Evolutionary conservation across 148 eudicot species (phyloP).

Genomic region (Chenopodium formosanum): DNA sequence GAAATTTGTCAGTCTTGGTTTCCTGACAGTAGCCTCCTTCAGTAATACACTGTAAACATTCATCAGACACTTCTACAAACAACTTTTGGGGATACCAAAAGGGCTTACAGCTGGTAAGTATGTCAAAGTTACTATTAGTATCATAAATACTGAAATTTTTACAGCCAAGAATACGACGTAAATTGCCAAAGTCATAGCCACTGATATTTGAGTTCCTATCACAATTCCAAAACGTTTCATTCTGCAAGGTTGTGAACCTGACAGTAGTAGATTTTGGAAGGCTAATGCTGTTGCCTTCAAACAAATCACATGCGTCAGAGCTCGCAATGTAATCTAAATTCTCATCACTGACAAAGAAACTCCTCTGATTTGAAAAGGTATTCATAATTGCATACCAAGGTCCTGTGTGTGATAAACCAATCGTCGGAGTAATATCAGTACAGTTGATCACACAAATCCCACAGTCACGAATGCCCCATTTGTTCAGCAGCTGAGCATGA

Average conservation of each 20-base stretch:
- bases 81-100: not conserved
- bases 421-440: slow-evolving; percentile 5
- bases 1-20: slow-evolving; percentile 5
- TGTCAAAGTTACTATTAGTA: no score
- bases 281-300: not conserved
- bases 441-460: slow-evolving; percentile 41
- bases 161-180: slow-evolving; percentile 4
- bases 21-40: slow-evolving; percentile 29
- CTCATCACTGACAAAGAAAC: not conserved
- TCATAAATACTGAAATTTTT: not conserved
- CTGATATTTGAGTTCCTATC: not conserved
- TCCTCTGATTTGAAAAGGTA: not conserved
- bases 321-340: no score
- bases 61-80: slow-evolving; percentile 18
- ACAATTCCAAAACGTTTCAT: slow-evolving; percentile 36
- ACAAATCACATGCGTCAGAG: not conserved
- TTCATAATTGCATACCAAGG: slow-evolving; percentile 10
- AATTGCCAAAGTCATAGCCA: not conserved
- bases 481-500: slow-evolving; percentile 11
- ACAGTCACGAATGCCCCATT: slow-evolving; percentile 19
- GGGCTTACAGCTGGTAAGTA: no score
- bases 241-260: slow-evolving; percentile 1
- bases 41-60: slow-evolving; percentile 24
- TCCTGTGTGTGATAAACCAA: slow-evolving; percentile 10
- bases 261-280: slow-evolving; percentile 16